Conservation (phyloP, 176 grass and related monocot species). For the Oryza meyeriana region DNA sequence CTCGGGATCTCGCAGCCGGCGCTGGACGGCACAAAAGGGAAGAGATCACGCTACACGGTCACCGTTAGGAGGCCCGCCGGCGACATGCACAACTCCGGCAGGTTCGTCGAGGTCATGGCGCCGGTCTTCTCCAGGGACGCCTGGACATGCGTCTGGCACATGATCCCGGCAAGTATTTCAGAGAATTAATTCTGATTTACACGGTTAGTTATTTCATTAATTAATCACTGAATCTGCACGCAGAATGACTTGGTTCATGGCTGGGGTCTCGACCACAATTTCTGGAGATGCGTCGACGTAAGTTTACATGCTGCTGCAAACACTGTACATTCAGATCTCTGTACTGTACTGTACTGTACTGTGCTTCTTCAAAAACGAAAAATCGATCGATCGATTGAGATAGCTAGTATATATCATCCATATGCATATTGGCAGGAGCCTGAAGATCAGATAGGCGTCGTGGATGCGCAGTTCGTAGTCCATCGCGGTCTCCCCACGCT, state of each 20-base stretch:
- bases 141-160: slow-evolving; percentile 29
- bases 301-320: too few relatives aligned
- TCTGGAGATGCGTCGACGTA: slow-evolving; percentile 34
- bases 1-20: slow-evolving; percentile 46
- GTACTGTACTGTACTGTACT: too few relatives aligned
- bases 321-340: too few relatives aligned
- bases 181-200: too few relatives aligned
- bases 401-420: too few relatives aligned
- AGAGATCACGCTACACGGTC: background rate
- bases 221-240: too few relatives aligned
- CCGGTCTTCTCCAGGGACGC: slow-evolving; percentile 26
- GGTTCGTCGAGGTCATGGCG: slow-evolving; percentile 39
- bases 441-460: slow-evolving; percentile 18
- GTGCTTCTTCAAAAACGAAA: too few relatives aligned
- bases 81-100: background rate
- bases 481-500: slow-evolving; percentile 23
- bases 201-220: too few relatives aligned
- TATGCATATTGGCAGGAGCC: background rate
- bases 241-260: slow-evolving; percentile 40
- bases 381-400: too few relatives aligned
- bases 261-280: slow-evolving; percentile 20
- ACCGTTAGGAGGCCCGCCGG: background rate
- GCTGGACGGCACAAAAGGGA: slow-evolving; percentile 9
- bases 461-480: slow-evolving; percentile 28
- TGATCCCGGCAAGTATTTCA: slow-evolving; percentile 14